Base-by-base conservation (phyloP, 139 green algal genomes). In the Protoeuglena noctilucae region DNA sequence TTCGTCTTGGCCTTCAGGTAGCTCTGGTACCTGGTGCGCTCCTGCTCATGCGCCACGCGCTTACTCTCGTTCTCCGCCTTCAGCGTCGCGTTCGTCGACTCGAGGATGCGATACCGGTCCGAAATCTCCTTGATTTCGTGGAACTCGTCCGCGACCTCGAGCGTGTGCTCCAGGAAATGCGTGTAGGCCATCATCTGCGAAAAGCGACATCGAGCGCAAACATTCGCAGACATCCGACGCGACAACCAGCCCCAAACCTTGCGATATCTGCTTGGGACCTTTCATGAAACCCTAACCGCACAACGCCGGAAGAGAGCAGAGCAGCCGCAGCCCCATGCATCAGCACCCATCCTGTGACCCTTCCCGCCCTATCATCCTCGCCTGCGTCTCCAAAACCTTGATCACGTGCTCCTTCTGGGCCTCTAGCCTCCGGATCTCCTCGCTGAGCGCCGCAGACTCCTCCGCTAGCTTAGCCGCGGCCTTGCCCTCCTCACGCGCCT, bases 91-190 rank as follows among this genome's bases (percentile, higher is more conserved):
- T 95, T 92, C 28, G 85, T 88, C 17, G 79, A 75, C 27, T 75
- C 56, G 43, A 94, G 75, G 0, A 83, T 95, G 34, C 77, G 78
- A 57, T 93, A 70, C 0, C 86, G 67, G 43, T 73, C 55, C 34
- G 94, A 69, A 46, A 95, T 63, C 56, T 93, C 86, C 18, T 63
- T 57, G 26, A 93, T 74, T 51, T 94, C 85, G 29, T 90, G 79
- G 67, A 89, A 93, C 55, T 87, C 76, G 40, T 89, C 79, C 4
- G 73, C 54, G 19, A 22, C 28, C n/a, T 71, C 34, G 34, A 43
- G 34, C 9, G 34, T 43, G 7, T 43, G 34, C 12, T 43, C 34
- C 34, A 43, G 12, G 12, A 43, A 43, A 12, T 7, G 9, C 34
- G 7, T 7, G 34, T 43, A 43, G 9, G 7, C 9, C 34, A 43